Evolutionary conservation across 495 filamentous ascomycete species (phyloP), one percentile per base, ranked within the genome.

Genomic region (Aspergillus cristatus): DNA sequence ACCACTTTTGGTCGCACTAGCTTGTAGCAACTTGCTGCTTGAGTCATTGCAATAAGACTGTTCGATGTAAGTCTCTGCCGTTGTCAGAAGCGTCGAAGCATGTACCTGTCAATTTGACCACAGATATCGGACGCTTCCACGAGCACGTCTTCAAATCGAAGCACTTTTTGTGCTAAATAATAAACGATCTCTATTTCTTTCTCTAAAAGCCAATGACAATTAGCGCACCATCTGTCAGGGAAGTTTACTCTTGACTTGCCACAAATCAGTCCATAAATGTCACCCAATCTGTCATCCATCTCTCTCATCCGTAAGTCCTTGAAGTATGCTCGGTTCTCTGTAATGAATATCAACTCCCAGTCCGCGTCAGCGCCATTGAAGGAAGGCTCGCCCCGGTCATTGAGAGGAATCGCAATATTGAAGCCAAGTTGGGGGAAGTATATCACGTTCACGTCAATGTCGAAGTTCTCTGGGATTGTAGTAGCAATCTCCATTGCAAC

Each of bases 361-460:
- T 68, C 60, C 7, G 64, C 47, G 0, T 70, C 62, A 28, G 72
- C 63, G 3, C 86, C 85, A 37, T 75, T 68, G 49, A 82, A 97
- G 1, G 76, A 64, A 0, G 78, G 74, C 36, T 70, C 61, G 0
- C 81, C 79, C 6, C 67, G 54, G 13, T 68, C 62, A 48, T 88
- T 76, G 8, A 82, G 56, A 1, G 73, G 71, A 15, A 95, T 78
- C 0, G 81, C 79, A 16, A 87, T 83, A 13, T 96, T 74, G 58
- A 94, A 98, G 2, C 91, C 93, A 11, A 95, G 72, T 51, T 94
- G 86, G 7, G 87, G 88, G 47, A 95, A 86, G 55, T 89, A 89
- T 14, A 93, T 82, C 34, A 83, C 79, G 39, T 84, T 85, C 60
- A 96, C 46, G 53, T 78, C 62, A 40, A 78, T 53, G 60, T 71